Percentiles rank a stretch among this genome's conserved stretches.
These are phyloP conservation scores for Hericium coralloides DNA, from an alignment of 768 basidiomycete genomes.

Conservation along the genomic window DNA sequence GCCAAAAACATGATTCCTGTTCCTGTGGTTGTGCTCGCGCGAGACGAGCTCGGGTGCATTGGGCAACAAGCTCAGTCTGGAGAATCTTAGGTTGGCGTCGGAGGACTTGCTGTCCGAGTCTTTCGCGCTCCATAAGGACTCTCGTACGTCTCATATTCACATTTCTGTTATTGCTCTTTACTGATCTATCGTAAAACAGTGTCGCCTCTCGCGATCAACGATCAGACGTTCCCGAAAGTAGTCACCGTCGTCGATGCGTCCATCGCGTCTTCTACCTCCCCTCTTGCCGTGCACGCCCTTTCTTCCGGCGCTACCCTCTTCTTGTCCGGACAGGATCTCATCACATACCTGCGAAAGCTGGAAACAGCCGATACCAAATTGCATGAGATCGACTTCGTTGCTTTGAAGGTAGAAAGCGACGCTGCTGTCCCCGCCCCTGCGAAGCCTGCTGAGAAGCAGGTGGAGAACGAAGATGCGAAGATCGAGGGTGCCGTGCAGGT, in stretches of 20 bases:
- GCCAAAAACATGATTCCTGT: constrained; percentile 81
- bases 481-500: constrained; percentile 87
- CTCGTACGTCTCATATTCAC: constrained; percentile 43
- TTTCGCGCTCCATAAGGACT: constrained; percentile 78
- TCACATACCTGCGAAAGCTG: constrained; percentile 59
- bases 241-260: constrained; percentile 71
- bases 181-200: constrained; percentile 34
- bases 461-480: constrained; percentile 57
- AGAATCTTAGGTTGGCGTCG: constrained; percentile 79
- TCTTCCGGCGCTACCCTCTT: constrained; percentile 69
- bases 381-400: constrained; percentile 65
- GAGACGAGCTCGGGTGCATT: constrained; percentile 68
- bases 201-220: constrained; percentile 68
- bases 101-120: constrained; percentile 84
- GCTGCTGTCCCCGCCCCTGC: constrained; percentile 22
- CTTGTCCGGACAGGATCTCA: constrained; percentile 69
- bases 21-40: constrained; percentile 81
- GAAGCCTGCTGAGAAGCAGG: constrained; percentile 23
- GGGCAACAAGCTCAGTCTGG: constrained; percentile 72
- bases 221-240: constrained; percentile 57
- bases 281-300: constrained; percentile 69
- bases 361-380: constrained; percentile 59
- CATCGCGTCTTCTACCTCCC: constrained; percentile 56
- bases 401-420: constrained; percentile 41
- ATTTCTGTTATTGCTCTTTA: not conserved